Conservation (phyloP, 129 eudicot species). For the Flaveria linearis region DNA sequence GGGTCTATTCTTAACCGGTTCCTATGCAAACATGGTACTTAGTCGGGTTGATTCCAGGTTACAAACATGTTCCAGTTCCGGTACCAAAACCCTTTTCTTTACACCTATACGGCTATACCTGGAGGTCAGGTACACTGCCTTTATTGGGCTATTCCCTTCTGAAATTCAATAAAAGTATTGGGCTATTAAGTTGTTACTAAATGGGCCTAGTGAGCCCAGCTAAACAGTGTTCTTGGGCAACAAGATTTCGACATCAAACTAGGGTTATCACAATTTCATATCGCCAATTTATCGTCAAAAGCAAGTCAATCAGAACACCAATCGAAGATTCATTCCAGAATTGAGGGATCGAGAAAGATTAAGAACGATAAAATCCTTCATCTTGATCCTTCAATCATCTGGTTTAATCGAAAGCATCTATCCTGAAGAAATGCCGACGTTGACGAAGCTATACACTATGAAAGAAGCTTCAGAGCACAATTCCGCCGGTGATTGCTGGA, state of each 20-base stretch:
- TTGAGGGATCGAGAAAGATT: conserved; percentile 16
- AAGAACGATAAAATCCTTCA: background rate
- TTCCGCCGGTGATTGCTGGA: conserved; percentile 85
- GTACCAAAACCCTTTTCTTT: too few relatives aligned
- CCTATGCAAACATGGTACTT: too few relatives aligned
- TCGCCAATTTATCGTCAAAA: conserved; percentile 16
- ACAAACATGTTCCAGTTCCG: too few relatives aligned
- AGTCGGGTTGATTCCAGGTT: too few relatives aligned
- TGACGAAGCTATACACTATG: conserved; percentile 73
- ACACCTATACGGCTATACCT: too few relatives aligned
- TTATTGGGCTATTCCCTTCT: background rate
- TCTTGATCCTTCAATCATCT: conserved; percentile 28
- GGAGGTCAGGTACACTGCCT: too few relatives aligned
- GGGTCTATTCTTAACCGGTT: too few relatives aligned
- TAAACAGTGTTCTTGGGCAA: conserved; percentile 20
- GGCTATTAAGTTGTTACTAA: background rate
- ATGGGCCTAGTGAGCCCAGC: conserved; percentile 12
- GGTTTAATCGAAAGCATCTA: conserved; percentile 1
- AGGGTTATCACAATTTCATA: conserved; percentile 2
- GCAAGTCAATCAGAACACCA: conserved; percentile 16
- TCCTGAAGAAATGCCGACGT: conserved; percentile 58
- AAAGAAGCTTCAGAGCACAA: conserved; percentile 83
- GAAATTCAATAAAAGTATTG: background rate
- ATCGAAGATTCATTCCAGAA: conserved; percentile 21
- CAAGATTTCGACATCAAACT: conserved; percentile 25